Base-by-base conservation (phyloP, 73 alveolate species). In the Paramecium sonneborni region DNA sequence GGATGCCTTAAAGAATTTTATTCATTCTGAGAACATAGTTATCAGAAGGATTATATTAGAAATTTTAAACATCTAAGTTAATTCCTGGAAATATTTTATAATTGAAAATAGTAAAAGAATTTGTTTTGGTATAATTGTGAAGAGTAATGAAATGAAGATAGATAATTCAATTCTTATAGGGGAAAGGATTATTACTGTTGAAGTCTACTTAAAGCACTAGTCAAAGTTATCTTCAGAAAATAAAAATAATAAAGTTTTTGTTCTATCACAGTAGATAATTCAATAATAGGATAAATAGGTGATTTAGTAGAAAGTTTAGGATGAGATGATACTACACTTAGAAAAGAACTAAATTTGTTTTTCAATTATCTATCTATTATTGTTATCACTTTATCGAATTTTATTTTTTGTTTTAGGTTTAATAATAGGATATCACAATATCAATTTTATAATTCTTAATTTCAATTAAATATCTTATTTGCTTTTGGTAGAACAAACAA, bases 151-250 rank as follows among this genome's bases (percentile, higher is more conserved):
- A 57, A 39, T 95, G 85, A 93, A 92, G 57, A 95, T 95, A 14
- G 98, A 95, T 72, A 96, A 95, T 38, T 88, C 97, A 46, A 91
- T 96, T 56, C 94, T 95, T 14, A 95, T 97, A 39, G 98, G 98
- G 15, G 98, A 95, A 67, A 57, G 95, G 95, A 21, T 79, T 74
- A 55, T 94, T 96, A 14, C 93, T 84, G 6, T 39, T 38, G 67
- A 95, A 96, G 93, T 74, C 88, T 15, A 92, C 79, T 32, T 96
- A 85, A 10, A 69, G 93, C 23, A 93, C 94, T 8, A 68, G 58
- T 76, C 74, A 48, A 26, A 44, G 52, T 18, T 41, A 85, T 55
- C 92, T 11, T 86, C 93, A 30, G 98, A 95, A 85, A 85, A 97
- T 26, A 72, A 87, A 44, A 95, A 95, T 15, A 96, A 96, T 0